These are phyloP conservation scores for Debaryomyces nepalensis DNA, from an alignment of 1,139 yeast genomes.

Conservation along the genomic window DNA sequence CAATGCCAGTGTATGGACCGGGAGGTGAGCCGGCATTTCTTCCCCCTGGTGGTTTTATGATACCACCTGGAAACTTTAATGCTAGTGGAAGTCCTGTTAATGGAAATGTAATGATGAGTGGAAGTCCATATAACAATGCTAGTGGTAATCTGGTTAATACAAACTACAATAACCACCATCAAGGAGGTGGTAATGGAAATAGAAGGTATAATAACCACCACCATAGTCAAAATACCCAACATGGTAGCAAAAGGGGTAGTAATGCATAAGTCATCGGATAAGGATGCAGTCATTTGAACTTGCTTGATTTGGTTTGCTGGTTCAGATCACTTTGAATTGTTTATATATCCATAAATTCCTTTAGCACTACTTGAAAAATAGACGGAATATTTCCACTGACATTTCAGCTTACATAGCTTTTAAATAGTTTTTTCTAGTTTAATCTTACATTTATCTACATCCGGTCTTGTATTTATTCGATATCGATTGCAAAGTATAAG, in stretches of 20 bases:
- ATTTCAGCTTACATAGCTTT: not conserved
- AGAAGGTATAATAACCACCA: constrained; percentile 21
- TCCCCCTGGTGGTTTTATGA: constrained; percentile 45
- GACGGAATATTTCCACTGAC: constrained; percentile 1
- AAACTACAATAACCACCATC: constrained; percentile 18
- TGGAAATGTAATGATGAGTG: constrained; percentile 31
- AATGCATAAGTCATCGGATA: constrained; percentile 9
- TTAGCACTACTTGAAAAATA: constrained; percentile 4
- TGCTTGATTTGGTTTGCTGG: constrained; percentile 11
- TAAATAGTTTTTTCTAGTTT: constrained; percentile 6
- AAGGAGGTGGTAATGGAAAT: constrained; percentile 19
- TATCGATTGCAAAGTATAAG: not conserved
- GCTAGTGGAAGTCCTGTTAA: constrained; percentile 38
- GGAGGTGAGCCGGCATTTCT: constrained; percentile 38
- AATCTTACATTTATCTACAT: not conserved
- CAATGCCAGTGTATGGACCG: constrained; percentile 37
- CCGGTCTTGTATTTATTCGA: not conserved
- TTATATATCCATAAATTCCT: constrained; percentile 1
- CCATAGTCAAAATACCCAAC: constrained; percentile 12
- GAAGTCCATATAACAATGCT: constrained; percentile 11
- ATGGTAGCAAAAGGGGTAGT: constrained; percentile 19
- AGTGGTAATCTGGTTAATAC: constrained; percentile 12
- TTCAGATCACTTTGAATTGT: constrained; percentile 11
- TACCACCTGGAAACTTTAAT: constrained; percentile 36
- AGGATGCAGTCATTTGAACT: constrained; percentile 4